Percentiles rank a stretch among this genome's conserved stretches.
Conservation (phyloP, 2,329 filamentous ascomycete species). For the Chaetomium sp. region DNA sequence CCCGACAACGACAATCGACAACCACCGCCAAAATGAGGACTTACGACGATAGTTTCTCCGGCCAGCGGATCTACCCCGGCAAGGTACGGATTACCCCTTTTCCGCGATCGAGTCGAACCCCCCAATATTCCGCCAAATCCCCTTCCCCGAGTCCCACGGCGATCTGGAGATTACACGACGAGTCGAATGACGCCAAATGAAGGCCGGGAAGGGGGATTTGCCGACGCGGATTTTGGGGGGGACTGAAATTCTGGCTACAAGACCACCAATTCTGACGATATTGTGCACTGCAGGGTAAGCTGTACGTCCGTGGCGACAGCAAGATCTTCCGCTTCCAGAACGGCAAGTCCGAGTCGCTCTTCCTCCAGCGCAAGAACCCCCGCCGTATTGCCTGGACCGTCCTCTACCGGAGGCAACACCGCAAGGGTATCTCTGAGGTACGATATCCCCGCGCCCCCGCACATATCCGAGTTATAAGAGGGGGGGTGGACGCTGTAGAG, state of each 20-base stretch:
- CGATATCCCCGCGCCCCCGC: conserved; percentile 32
- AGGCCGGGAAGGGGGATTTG: conserved; percentile 14
- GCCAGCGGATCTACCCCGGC: conserved; percentile 61
- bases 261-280: conserved; percentile 24
- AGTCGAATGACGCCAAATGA: conserved; percentile 11
- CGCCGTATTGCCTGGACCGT: conserved; percentile 98
- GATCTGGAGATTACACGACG: conserved; percentile 4
- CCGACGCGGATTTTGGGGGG: neutral
- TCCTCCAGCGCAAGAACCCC: conserved; percentile 99
- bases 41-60: conserved; percentile 61
- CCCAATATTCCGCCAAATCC: conserved; percentile 18
- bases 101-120: conserved; percentile 12
- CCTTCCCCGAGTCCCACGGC: conserved; percentile 14
- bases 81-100: conserved; percentile 45
- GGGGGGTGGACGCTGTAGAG: conserved; percentile 1
- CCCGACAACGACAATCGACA: conserved; percentile 30
- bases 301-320: conserved; percentile 99
- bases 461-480: neutral
- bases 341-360: conserved; percentile 98
- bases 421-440: conserved; percentile 99
- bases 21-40: conserved; percentile 54
- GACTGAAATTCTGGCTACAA: neutral
- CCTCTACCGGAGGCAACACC: conserved; percentile 97
- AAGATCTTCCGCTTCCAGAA: conserved; percentile 99
- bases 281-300: conserved; percentile 72